A percentile compares a stretch with the other conserved stretches of the same genome.
phyloP scores from a whole-genome alignment of 164 flowering plant species.

The Magnolia changhungtana region DNA sequence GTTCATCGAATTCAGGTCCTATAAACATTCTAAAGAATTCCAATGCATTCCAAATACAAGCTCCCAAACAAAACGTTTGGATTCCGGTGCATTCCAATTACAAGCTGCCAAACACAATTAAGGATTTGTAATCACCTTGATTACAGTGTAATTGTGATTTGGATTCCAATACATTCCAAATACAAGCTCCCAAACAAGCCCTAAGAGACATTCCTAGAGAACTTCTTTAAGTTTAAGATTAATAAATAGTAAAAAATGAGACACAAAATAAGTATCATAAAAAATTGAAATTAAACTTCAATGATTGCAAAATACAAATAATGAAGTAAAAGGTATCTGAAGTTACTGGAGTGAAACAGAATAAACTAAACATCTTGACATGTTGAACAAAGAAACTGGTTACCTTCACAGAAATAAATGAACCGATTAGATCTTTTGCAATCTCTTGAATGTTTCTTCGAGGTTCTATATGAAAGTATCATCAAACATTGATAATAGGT shows the following conservation, averaged over 20 bases:
- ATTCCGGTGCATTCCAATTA: no score
- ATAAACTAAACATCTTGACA: slow-evolving; percentile 1
- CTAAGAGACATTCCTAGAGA: not conserved
- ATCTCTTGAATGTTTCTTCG: slow-evolving; percentile 56
- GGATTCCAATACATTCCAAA: not conserved
- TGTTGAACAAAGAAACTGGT: not conserved
- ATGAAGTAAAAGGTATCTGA: not conserved
- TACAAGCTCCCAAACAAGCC: not conserved
- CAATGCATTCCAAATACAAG: no score
- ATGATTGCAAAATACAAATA: not conserved
- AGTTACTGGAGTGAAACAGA: not conserved
- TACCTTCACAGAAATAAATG: slow-evolving; percentile 76
- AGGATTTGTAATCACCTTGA: no score
- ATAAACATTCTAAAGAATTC: no score
- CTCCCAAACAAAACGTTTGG: no score
- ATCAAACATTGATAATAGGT: slow-evolving; percentile 3
- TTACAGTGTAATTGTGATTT: not conserved
- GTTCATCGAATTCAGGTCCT: no score
- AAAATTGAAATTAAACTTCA: not conserved
- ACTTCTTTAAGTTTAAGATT: not conserved
- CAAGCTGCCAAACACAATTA: no score
- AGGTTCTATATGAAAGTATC: slow-evolving; percentile 48
- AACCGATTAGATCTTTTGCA: slow-evolving; percentile 62
- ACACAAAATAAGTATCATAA: not conserved
- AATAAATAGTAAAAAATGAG: not conserved